Base-by-base conservation (phyloP, 2,329 filamentous ascomycete genomes). In the Aspergillus sp. region DNA sequence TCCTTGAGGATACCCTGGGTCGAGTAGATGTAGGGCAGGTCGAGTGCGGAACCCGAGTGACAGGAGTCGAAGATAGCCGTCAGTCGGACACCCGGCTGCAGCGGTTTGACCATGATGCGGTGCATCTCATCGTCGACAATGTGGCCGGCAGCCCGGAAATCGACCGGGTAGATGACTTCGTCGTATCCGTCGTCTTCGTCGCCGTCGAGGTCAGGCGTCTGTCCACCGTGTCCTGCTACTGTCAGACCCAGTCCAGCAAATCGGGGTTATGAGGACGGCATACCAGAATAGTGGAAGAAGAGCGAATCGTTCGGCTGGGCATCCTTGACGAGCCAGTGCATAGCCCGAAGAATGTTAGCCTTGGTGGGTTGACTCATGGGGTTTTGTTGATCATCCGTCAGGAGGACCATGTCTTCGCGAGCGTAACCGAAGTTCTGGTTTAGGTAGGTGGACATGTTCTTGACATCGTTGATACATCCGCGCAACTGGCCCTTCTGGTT, bases 321-420 rank as follows among this genome's bases (percentile, higher is more conserved):
- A 72, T 97, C 93, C 79, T 97, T 97, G 60, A 97, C 92, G 19
- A 98, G 81, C 94, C 94, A 98, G 75, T 97, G 93, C 94, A 98
- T 98, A 30, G 94, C 94, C 56, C 94, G 87, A 39, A 98, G 78
- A 58, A 98, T 96, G 73, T 98, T 98, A 67, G 91, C 90, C 77
- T 97, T 97, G 5, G 92, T 97, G 8, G 94, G 94, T 79, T 97
- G 92, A 78, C 92, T 96, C 91, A 97, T 96, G 25, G 92, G 91
- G 70, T 97, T 97, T 75, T 97, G 92, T 80, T 97, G 93, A 74
- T 98, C 94, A 73, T 98, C 94, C 41, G 94, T 97, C 74, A 98
- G 84, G 63, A 95, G 89, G 19, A 98, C 94, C 94, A 98, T 98
- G 73, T 98, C 93, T 77, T 97, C 94, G 60, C 92, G 84, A 78